Evolutionary conservation across 768 basidiomycete genomes (phyloP).

Genomic region (Mycena polygramma): DNA sequence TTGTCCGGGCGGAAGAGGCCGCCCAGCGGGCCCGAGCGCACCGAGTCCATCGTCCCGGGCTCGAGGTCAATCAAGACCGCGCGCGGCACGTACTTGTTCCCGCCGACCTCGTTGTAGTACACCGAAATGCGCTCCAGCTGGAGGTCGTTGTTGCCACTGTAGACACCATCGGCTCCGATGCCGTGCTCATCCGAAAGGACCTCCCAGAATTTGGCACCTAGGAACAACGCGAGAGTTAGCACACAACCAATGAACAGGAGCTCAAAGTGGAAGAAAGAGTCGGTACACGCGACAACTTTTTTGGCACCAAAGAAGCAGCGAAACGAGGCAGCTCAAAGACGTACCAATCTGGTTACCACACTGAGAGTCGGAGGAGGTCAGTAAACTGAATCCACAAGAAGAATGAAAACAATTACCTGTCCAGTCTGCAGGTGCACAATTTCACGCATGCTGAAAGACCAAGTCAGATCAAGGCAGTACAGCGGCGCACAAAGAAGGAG

Average conservation of each 20-base stretch:
- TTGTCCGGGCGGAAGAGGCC: constrained; percentile 97
- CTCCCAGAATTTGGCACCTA: constrained; percentile 98
- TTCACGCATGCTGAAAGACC: constrained; percentile 90
- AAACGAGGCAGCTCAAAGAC: constrained; percentile 19
- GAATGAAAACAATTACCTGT: constrained; percentile 70
- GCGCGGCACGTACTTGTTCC: constrained; percentile 98
- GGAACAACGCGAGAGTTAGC: background rate
- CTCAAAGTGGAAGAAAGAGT: no score
- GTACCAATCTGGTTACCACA: constrained; percentile 99
- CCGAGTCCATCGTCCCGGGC: constrained; percentile 96
- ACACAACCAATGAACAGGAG: no score
- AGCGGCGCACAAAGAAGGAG: background rate
- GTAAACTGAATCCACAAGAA: constrained; percentile 39
- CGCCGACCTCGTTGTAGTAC: constrained; percentile 97
- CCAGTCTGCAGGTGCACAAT: constrained; percentile 99
- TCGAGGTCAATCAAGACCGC: constrained; percentile 98
- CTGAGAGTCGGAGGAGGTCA: constrained; percentile 54
- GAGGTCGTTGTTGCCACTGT: constrained; percentile 94
- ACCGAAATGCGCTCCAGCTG: constrained; percentile 98
- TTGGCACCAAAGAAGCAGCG: constrained; percentile 37
- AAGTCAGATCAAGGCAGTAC: constrained; percentile 38
- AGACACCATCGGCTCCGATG: constrained; percentile 92
- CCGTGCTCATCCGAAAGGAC: constrained; percentile 99
- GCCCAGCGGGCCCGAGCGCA: constrained; percentile 92
- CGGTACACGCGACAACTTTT: background rate